Base-by-base conservation (phyloP, 495 filamentous ascomycete genomes). In the Choiromyces venosus region DNA sequence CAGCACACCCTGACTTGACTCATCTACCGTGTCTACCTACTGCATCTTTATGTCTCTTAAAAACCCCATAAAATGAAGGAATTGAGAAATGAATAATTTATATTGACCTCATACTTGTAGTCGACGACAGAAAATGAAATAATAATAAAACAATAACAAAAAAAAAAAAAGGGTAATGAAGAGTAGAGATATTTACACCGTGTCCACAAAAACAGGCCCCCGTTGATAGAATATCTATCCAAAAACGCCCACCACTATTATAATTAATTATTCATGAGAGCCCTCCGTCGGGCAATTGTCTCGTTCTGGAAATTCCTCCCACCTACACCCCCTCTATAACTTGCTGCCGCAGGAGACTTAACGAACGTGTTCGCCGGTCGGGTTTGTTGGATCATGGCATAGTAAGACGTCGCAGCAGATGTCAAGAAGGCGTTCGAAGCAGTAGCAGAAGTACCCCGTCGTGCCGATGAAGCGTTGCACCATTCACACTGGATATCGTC, bases 401-500 rank as follows among this genome's bases (percentile, higher is more conserved):
- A 77, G 37, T 77, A 76, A n/a, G 75, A 69, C 21, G 52, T 39
- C 16, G 75, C 75, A 21, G 75, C 66, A n/a, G 74, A 77, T 21
- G 75, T 77, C 69, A 77, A 68, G 74, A 77, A 77, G 61, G 74
- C 36, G 35, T 77, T 77, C 19, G 75, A 77, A 39, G 52, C 25
- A 29, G 52, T 61, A 12, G 52, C 1, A 1, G 33, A 77, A 40
- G 68, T 66, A 12, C 75, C 74, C 25, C 74, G 74, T 2, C 69
- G 75, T 21, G 61, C 66, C 33, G 74, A 61, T 46, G 78, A 72
- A 12, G 79, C 75, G 40, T 77, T 80, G 52, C 79, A 80, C 79
- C 79, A 80, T 73, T 80, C 79, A 44, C 79, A 80, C 67, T 70
- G 64, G 65, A 37, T 38, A 12, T 80, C 71, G 33, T 80, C 79